A percentile compares a stretch with the other conserved stretches of the same genome.
Evolutionary conservation across 805 yeast species (phyloP).

Genomic region (Monosporozyma aerobia): DNA sequence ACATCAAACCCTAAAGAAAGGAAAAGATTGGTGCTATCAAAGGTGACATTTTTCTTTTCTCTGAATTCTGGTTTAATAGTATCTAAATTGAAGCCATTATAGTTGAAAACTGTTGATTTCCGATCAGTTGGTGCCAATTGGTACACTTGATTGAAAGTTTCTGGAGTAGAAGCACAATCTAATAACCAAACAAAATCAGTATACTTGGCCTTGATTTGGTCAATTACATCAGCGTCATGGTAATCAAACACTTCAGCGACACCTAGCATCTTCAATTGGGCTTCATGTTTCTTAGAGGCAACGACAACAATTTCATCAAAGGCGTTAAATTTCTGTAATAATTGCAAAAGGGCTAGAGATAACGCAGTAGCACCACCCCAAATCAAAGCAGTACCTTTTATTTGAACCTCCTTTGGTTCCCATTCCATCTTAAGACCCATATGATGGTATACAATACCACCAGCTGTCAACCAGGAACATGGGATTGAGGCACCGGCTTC

Average conservation of each 20-base stretch:
- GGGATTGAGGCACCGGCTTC: constrained; percentile 59
- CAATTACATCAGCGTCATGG: constrained; percentile 35
- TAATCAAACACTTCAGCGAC: constrained; percentile 43
- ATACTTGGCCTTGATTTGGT: constrained; percentile 30
- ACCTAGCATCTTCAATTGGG: constrained; percentile 35
- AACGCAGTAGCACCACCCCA: constrained; percentile 65
- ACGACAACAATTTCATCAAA: constrained; percentile 35
- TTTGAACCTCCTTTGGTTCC: constrained; percentile 18
- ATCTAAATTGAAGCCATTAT: constrained; percentile 13
- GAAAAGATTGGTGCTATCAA: constrained; percentile 31
- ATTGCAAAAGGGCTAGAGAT: constrained; percentile 48
- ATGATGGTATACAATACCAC: constrained; percentile 29
- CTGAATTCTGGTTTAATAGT: constrained; percentile 22
- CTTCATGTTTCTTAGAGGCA: constrained; percentile 39
- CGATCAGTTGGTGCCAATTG: constrained; percentile 25
- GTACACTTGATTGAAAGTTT: constrained; percentile 27
- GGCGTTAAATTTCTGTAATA: constrained; percentile 39
- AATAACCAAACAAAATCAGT: constrained; percentile 23
- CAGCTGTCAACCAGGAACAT: constrained; percentile 42
- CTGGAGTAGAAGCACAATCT: constrained; percentile 25
- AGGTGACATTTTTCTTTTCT: constrained; percentile 23
- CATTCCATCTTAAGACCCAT: constrained; percentile 13
- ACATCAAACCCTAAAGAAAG: constrained; percentile 28
- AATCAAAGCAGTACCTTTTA: constrained; percentile 35
- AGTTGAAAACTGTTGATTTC: constrained; percentile 29